Evolutionary conservation across 2,329 filamentous ascomycete species (phyloP).

Genomic region (Mollisia scopiformis): DNA sequence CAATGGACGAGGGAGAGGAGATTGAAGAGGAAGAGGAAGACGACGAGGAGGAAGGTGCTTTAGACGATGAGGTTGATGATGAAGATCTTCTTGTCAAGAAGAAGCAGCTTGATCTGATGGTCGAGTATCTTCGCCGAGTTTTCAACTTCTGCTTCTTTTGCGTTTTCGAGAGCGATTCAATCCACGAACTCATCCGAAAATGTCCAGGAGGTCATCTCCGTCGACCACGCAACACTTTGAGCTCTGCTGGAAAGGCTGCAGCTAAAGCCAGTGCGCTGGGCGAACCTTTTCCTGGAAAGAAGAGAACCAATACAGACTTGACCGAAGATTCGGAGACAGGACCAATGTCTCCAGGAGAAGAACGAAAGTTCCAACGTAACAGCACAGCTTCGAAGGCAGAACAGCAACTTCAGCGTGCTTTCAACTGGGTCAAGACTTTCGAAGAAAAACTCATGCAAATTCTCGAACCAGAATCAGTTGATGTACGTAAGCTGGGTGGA

Average conservation of each 20-base stretch:
- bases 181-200: slow-evolving; percentile 93
- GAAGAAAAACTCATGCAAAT: slow-evolving; percentile 96
- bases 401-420: slow-evolving; percentile 90
- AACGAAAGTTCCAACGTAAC: slow-evolving; percentile 67
- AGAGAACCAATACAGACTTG: slow-evolving; percentile 61
- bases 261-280: slow-evolving; percentile 83
- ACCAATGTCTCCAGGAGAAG: slow-evolving; percentile 65
- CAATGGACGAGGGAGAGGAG: slow-evolving; percentile 64
- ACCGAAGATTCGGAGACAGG: slow-evolving; percentile 49
- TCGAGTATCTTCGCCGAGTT: slow-evolving; percentile 94
- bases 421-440: slow-evolving; percentile 98
- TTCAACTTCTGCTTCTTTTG: slow-evolving; percentile 99
- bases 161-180: slow-evolving; percentile 96
- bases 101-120: slow-evolving; percentile 93
- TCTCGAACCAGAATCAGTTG: slow-evolving; percentile 84
- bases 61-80: slow-evolving; percentile 83
- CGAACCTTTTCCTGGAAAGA: slow-evolving; percentile 82
- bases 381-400: slow-evolving; percentile 76
- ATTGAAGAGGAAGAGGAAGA: slow-evolving; percentile 81
- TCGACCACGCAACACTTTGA: slow-evolving; percentile 84
- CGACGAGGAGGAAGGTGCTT: slow-evolving; percentile 63
- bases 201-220: slow-evolving; percentile 97
- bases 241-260: slow-evolving; percentile 79
- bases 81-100: slow-evolving; percentile 90
- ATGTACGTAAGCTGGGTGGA: slow-evolving; percentile 89